A percentile compares a stretch with the other conserved stretches of the same genome.
These are phyloP conservation scores for Pseudopithomyces maydicus DNA, from an alignment of 2,329 filamentous ascomycete species.

Conservation along the genomic window DNA sequence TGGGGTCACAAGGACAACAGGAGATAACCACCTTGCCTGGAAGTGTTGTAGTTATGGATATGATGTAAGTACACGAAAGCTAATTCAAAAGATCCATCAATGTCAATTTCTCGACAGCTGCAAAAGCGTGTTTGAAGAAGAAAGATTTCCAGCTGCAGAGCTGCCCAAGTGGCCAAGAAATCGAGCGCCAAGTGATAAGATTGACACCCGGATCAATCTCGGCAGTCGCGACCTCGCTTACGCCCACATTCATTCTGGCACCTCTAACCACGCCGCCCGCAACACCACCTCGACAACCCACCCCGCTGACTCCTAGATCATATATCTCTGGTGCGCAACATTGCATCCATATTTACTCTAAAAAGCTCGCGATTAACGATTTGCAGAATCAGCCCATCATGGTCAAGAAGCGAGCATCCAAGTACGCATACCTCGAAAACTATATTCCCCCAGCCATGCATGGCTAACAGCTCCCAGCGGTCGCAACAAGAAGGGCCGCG, in stretches of 20 bases:
- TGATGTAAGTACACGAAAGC: too few species aligned
- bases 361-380: slow-evolving; percentile 22
- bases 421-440: slow-evolving; percentile 57
- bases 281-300: slow-evolving; percentile 39
- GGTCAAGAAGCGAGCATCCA: slow-evolving; percentile 78
- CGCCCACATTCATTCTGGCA: slow-evolving; percentile 31
- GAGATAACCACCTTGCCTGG: not conserved
- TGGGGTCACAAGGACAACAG: slow-evolving; percentile 17
- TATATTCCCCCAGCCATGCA: slow-evolving; percentile 17
- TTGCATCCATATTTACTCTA: not conserved
- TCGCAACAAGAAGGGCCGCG: slow-evolving; percentile 99
- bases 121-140: too few species aligned
- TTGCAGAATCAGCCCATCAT: slow-evolving; percentile 62
- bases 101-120: too few species aligned
- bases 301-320: slow-evolving; percentile 43
- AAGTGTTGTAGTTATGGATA: too few species aligned
- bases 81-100: too few species aligned
- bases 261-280: slow-evolving; percentile 19
- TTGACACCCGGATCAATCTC: slow-evolving; percentile 28
- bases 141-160: too few species aligned
- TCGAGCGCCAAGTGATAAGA: slow-evolving; percentile 31
- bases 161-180: not conserved
- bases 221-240: slow-evolving; percentile 18
- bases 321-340: slow-evolving; percentile 41
- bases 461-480: slow-evolving; percentile 66